Evolutionary conservation across 371 early-diverging fungal genomes (phyloP).

Genomic region (Mortierella sp.): DNA sequence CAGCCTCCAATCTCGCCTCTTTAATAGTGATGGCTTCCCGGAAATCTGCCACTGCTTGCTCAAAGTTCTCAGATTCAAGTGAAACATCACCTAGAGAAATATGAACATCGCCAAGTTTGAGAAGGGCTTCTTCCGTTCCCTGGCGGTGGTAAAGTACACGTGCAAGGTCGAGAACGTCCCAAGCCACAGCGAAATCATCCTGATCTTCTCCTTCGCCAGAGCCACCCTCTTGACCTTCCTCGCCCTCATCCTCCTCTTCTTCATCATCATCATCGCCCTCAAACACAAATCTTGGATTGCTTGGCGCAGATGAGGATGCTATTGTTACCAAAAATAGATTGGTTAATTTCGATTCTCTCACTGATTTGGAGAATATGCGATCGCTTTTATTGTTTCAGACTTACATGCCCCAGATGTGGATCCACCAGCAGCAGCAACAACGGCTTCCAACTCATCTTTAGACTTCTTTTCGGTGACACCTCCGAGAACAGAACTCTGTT

Average conservation of each 20-base stretch:
- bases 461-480: conserved; percentile 60
- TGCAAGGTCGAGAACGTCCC: conserved; percentile 89
- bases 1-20: conserved; percentile 63
- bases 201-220: conserved; percentile 62
- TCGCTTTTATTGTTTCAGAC: background rate
- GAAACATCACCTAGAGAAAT: conserved; percentile 87
- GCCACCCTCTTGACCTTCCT: conserved; percentile 58
- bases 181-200: conserved; percentile 90
- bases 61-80: conserved; percentile 90
- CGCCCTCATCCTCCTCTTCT: conserved; percentile 60
- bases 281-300: conserved; percentile 62
- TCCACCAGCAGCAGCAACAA: conserved; percentile 32
- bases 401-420: conserved; percentile 16
- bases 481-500: conserved; percentile 79
- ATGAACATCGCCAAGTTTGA: conserved; percentile 80
- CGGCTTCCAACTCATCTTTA: conserved; percentile 39
- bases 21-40: conserved; percentile 79
- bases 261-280: conserved; percentile 65
- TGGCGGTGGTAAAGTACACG: conserved; percentile 82
- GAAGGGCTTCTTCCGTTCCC: conserved; percentile 68
- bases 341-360: background rate
- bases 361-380: background rate
- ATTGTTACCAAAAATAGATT: background rate
- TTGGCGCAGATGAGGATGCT: conserved; percentile 36
- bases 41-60: conserved; percentile 83